Evolutionary conservation across 2,329 filamentous ascomycete genomes (phyloP).

Genomic region (Phyllosticta citrichinensis): DNA sequence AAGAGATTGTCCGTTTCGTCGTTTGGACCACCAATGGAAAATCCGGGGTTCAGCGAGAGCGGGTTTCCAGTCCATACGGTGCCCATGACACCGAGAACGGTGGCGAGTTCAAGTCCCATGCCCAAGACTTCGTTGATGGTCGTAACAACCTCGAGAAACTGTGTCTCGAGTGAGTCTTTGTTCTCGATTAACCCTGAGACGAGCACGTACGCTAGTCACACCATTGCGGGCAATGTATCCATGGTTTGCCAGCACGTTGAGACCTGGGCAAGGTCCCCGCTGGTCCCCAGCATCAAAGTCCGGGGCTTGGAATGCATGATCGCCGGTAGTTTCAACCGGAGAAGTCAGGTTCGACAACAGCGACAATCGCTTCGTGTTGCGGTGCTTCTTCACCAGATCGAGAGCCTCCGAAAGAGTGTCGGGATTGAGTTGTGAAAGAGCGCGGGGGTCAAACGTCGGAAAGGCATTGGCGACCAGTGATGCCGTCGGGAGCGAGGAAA

Average conservation of each 20-base stretch:
- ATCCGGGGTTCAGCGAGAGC: slow-evolving; percentile 36
- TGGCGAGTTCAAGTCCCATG: slow-evolving; percentile 20
- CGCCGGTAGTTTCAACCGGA: slow-evolving; percentile 6
- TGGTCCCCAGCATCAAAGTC: slow-evolving; percentile 7
- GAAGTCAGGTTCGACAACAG: not conserved
- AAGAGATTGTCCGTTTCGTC: slow-evolving; percentile 26
- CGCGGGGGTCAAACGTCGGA: slow-evolving; percentile 10
- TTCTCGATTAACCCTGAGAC: not conserved
- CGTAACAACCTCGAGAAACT: not conserved
- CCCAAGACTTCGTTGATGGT: slow-evolving; percentile 14
- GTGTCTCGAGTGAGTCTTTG: not conserved
- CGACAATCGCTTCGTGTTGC: slow-evolving; percentile 12
- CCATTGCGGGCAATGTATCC: slow-evolving; percentile 20
- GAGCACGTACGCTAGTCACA: slow-evolving; percentile 2
- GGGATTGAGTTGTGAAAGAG: slow-evolving; percentile 10
- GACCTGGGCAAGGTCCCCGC: slow-evolving; percentile 23
- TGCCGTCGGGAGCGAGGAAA: slow-evolving; percentile 9
- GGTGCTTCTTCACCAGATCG: slow-evolving; percentile 11
- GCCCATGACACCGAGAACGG: slow-evolving; percentile 23
- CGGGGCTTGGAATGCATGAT: slow-evolving; percentile 9
- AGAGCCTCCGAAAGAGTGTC: slow-evolving; percentile 14
- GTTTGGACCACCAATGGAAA: slow-evolving; percentile 18
- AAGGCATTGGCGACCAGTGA: slow-evolving; percentile 7
- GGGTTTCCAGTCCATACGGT: slow-evolving; percentile 34
- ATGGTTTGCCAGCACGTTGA: slow-evolving; percentile 28